These are phyloP conservation scores for Xylaria intraflava DNA, from an alignment of 495 filamentous ascomycete species.

Conservation along the genomic window DNA sequence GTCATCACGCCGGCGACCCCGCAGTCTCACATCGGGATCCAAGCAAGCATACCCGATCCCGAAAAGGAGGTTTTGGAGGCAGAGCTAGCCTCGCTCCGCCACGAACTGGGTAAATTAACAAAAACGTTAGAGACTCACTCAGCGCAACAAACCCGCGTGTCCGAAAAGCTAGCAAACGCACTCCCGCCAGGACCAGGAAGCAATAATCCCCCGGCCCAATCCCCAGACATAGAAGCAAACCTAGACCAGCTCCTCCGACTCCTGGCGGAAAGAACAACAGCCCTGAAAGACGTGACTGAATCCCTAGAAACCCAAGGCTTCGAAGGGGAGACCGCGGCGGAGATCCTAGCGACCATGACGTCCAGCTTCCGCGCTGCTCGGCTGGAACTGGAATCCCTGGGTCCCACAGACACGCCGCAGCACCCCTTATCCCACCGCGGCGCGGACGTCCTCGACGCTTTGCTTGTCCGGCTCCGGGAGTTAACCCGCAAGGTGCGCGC, in stretches of 20 bases:
- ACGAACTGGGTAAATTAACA: conserved; percentile 35
- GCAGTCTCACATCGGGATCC: conserved; percentile 29
- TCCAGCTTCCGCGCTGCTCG: conserved; percentile 57
- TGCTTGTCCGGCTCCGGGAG: conserved; percentile 36
- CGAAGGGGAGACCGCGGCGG: conserved; percentile 36
- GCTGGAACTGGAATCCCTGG: conserved; percentile 58
- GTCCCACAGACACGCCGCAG: conserved; percentile 53
- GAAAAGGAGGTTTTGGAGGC: conserved; percentile 36
- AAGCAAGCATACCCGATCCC: conserved; percentile 34
- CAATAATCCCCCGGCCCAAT: not conserved
- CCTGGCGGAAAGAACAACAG: conserved; percentile 35
- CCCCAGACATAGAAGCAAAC: conserved; percentile 28
- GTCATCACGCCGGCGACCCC: conserved; percentile 31
- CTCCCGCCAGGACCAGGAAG: not conserved
- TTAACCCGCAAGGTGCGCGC: conserved; percentile 42
- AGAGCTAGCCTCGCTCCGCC: conserved; percentile 33
- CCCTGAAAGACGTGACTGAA: conserved; percentile 26
- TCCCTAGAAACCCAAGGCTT: conserved; percentile 51
- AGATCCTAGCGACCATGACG: conserved; percentile 48
- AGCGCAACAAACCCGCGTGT: conserved; percentile 25
- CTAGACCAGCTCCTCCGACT: conserved; percentile 28
- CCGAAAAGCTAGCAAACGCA: conserved; percentile 22
- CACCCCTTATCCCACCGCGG: conserved; percentile 40
- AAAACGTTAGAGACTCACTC: conserved; percentile 33
- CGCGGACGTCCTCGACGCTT: conserved; percentile 39